phyloP scores from a whole-genome alignment of 768 basidiomycete genomes.

The Mycena galopus region DNA sequence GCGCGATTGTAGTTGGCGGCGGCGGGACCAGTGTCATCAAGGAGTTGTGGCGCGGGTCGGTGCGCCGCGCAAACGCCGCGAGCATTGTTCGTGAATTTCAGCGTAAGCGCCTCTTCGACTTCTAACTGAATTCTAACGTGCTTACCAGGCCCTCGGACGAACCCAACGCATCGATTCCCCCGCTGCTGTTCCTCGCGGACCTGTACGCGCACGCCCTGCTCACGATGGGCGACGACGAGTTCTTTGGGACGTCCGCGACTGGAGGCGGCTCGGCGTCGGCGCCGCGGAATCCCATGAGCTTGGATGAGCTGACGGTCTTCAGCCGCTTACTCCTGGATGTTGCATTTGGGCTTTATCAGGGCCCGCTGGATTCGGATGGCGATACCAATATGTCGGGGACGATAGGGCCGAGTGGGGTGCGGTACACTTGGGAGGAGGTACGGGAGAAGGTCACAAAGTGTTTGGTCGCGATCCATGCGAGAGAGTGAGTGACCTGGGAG shows the following conservation, averaged over 20 bases:
- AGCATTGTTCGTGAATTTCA: slow-evolving; percentile 26
- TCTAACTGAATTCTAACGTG: neutral
- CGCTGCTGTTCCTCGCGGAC: slow-evolving; percentile 83
- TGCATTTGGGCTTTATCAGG: slow-evolving; percentile 78
- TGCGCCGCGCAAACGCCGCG: slow-evolving; percentile 59
- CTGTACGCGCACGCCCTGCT: slow-evolving; percentile 87
- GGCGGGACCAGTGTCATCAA: slow-evolving; percentile 75
- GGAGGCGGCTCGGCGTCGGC: slow-evolving; percentile 40
- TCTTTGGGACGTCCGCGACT: slow-evolving; percentile 69
- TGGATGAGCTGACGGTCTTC: slow-evolving; percentile 86
- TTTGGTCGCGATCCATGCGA: slow-evolving; percentile 83
- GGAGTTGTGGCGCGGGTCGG: slow-evolving; percentile 79
- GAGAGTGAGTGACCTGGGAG: slow-evolving; percentile 76
- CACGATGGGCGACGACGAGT: slow-evolving; percentile 97
- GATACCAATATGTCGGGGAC: slow-evolving; percentile 41
- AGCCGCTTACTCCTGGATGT: slow-evolving; percentile 87
- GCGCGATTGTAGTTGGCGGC: slow-evolving; percentile 60
- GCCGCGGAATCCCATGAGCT: slow-evolving; percentile 78
- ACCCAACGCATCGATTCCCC: slow-evolving; percentile 62
- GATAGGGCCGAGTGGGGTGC: slow-evolving; percentile 52
- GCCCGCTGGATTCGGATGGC: slow-evolving; percentile 53
- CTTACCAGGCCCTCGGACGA: slow-evolving; percentile 48
- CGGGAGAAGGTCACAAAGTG: slow-evolving; percentile 83
- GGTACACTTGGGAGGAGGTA: slow-evolving; percentile 75
- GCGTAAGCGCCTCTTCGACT: slow-evolving; percentile 7